Base-by-base conservation (phyloP, 2,329 filamentous ascomycete genomes). In the Fusarium nematophilum region DNA sequence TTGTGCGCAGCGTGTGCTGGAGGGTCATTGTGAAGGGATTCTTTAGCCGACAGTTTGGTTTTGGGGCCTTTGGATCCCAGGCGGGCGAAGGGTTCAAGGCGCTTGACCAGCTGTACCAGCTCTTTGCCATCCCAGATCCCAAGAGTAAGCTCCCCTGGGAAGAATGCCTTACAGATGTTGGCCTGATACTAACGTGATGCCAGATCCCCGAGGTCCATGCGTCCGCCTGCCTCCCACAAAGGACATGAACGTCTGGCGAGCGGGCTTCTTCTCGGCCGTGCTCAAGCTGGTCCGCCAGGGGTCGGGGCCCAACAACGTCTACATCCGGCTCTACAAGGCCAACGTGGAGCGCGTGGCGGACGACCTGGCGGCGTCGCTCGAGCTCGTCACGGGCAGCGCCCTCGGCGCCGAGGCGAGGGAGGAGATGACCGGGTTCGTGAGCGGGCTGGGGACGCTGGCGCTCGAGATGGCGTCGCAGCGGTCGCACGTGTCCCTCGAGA, bases 401-500 rank as follows among this genome's bases (percentile, higher is more conserved):
- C 36, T 55, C 5, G 42, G 51, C 10, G 36, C 49, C 4, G 18
- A 26, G 6, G 43, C 47, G 6, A 31, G 45, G 6, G 49, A 26
- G 6, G 49, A 61, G 13, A 57, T 61, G 3, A 17, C 18, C 18
- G 33, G 23, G 23, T 33, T 59, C 10, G 50, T 59, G 5, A 26
- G 52, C 40, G 54, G 45, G 2, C 13, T 59, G 11, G 58, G 54
- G 1, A 47, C 27, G 9, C 38, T 61, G 15, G 58, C 55, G n/a
- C 55, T 61, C 3, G 54, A 59, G 37, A 58, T 58, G 40, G 55
- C 49, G 10, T 45, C 58, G 6, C 58, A 61, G 14, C 15, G 58
- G 13, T 54, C 58, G 2, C 58, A 61, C 11, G 23, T 61, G 2
- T 49, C 31, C 54, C 30, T 60, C 2, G 53, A 60, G 39, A 46